phyloP scores from a whole-genome alignment of 2,329 filamentous ascomycete genomes.

The Ophiostoma populinum region DNA sequence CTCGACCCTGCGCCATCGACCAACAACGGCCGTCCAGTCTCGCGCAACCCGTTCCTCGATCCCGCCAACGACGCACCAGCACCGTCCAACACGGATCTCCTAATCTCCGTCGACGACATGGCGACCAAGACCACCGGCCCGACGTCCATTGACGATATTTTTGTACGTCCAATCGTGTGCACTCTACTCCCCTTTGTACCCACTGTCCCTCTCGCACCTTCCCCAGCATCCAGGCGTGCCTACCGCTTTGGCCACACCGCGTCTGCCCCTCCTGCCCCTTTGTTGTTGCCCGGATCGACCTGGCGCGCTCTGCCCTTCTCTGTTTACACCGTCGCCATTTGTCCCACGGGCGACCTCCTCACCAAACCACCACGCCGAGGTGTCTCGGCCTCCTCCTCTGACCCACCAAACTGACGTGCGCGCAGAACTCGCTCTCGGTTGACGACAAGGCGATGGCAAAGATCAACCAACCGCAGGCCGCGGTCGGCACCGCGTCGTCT shows the following conservation, averaged over 20 bases:
- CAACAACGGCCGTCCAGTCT: slow-evolving; percentile 5
- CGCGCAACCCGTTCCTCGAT: slow-evolving; percentile 8
- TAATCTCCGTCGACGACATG: slow-evolving; percentile 7
- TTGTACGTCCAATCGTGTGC: slow-evolving; percentile 6
- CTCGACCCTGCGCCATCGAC: slow-evolving; percentile 3
- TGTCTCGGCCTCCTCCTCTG: slow-evolving; percentile 17
- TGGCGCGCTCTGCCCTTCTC: no score
- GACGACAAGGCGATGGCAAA: slow-evolving; percentile 31
- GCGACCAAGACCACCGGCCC: background rate
- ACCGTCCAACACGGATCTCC: background rate
- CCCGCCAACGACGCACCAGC: slow-evolving; percentile 2
- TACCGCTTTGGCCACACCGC: no score
- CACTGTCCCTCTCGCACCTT: background rate
- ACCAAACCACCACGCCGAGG: no score
- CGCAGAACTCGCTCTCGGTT: slow-evolving; percentile 49
- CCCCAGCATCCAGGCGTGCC: background rate
- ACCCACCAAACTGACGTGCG: slow-evolving; percentile 1
- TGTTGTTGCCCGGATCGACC: no score
- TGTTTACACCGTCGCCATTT: no score
- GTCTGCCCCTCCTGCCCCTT: no score
- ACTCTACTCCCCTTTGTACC: background rate
- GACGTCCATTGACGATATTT: slow-evolving; percentile 8
- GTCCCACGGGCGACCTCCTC: no score
- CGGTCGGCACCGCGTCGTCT: slow-evolving; percentile 12
- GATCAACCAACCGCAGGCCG: background rate